These are phyloP conservation scores for Heimioporus sp. DNA, from an alignment of 768 basidiomycete species.

Conservation along the genomic window DNA sequence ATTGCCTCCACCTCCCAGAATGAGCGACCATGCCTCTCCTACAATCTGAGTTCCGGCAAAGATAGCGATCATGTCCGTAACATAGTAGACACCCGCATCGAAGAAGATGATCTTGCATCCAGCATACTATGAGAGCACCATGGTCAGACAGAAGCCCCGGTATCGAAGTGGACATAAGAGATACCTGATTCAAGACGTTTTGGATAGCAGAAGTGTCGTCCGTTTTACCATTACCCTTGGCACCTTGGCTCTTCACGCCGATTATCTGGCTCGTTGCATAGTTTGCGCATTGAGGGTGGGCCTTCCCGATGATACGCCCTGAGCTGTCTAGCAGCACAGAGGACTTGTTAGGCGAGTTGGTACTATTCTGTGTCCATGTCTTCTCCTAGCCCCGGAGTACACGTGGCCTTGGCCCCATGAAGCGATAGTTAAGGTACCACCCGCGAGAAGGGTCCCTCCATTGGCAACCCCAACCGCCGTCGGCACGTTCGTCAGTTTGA, in stretches of 20 bases:
- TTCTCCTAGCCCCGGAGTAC: slow-evolving; percentile 51
- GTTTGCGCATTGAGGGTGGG: slow-evolving; percentile 63
- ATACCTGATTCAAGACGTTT: slow-evolving; percentile 53
- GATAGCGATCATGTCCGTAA: slow-evolving; percentile 46
- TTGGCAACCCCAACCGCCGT: slow-evolving; percentile 32
- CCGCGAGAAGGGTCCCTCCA: slow-evolving; percentile 33
- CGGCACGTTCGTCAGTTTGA: slow-evolving; percentile 33
- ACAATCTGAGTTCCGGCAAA: slow-evolving; percentile 48
- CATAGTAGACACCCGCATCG: slow-evolving; percentile 60
- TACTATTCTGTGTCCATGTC: slow-evolving; percentile 49
- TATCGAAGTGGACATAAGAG: background rate
- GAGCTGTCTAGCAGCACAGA: slow-evolving; percentile 50
- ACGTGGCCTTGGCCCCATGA: slow-evolving; percentile 79
- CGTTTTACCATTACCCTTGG: slow-evolving; percentile 68
- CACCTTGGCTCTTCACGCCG: slow-evolving; percentile 68
- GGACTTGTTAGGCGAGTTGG: slow-evolving; percentile 50
- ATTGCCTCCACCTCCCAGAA: slow-evolving; percentile 42
- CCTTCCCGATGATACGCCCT: slow-evolving; percentile 60
- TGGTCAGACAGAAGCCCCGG: background rate
- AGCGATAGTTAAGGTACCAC: slow-evolving; percentile 36
- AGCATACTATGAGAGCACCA: slow-evolving; percentile 43
- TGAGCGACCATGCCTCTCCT: slow-evolving; percentile 50
- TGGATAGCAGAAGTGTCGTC: slow-evolving; percentile 74
- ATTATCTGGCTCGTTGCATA: slow-evolving; percentile 63
- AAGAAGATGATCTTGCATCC: slow-evolving; percentile 81